Base-by-base conservation (phyloP, 352 stramenopile species). In the Phytophthora sojae region DNA sequence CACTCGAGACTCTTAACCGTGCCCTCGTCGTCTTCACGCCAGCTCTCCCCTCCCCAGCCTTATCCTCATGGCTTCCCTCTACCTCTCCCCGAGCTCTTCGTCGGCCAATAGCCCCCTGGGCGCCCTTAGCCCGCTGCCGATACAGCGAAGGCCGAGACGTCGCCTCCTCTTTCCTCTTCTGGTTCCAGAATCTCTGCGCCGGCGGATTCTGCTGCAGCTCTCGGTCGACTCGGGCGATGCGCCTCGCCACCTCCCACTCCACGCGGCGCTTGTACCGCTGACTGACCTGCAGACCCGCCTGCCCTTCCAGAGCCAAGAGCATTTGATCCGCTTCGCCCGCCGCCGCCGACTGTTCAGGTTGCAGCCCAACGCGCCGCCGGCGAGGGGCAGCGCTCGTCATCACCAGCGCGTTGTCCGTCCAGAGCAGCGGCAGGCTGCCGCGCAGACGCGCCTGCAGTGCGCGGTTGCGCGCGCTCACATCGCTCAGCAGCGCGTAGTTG, bases 201-300 rank as follows among this genome's bases (percentile, higher is more conserved):
- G 67, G 78, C 5, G 84, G 80, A 61, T 86, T 73, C 32, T 72
- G 73, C 56, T 74, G 74, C 71, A 92, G 66, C 56, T 92, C 84
- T 12, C 83, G 71, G 21, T 92, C 84, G 17, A 94, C 81, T 4
- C 86, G 83, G 2, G 86, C 86, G 49, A 92, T 92, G 6, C 86
- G 79, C 61, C 82, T 81, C 47, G 86, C 69, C 26, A 94, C 83
- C 71, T 94, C 86, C 86, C 84, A 94, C 56, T 91, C 82, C 56
- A 94, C 45, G 17, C 80, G 75, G 0, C 77, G 64, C 35, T 75
- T 81, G 59, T 79, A 77, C 4, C 76, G 65, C 60, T 72, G 75
- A 65, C 74, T 79, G 37, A 75, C 71, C 21, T 81, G 76, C 23
- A 57, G 21, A 59, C 70, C 57, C 12, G 73, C 32, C 4, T 61